Percentiles rank a stretch among this genome's conserved stretches.
These are phyloP conservation scores for Mytilinidion resinicola DNA, from an alignment of 495 filamentous ascomycete genomes.

Conservation along the genomic window DNA sequence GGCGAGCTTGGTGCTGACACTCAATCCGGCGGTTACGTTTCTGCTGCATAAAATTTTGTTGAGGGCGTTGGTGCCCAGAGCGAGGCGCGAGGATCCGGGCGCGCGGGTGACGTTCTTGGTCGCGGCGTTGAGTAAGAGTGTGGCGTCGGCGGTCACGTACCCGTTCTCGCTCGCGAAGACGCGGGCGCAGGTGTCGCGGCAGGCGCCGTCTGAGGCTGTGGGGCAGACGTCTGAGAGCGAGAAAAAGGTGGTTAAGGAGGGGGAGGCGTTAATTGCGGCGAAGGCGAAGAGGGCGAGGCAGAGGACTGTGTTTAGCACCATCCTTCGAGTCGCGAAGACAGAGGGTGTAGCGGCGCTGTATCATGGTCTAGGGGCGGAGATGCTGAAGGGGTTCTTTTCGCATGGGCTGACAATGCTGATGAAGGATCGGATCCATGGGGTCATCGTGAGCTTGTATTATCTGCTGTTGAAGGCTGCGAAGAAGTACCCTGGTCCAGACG, in stretches of 20 bases:
- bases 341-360: slow-evolving; percentile 71
- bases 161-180: slow-evolving; percentile 80
- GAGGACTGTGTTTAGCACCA: slow-evolving; percentile 56
- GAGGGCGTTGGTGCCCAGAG: slow-evolving; percentile 47
- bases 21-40: slow-evolving; percentile 85
- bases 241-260: slow-evolving; percentile 3
- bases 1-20: slow-evolving; percentile 68
- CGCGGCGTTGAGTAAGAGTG: slow-evolving; percentile 73
- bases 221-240: slow-evolving; percentile 14
- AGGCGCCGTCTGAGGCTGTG: slow-evolving; percentile 8
- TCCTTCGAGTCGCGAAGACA: slow-evolving; percentile 54
- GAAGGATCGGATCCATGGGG: slow-evolving; percentile 73
- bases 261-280: neutral
- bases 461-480: slow-evolving; percentile 33
- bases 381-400: slow-evolving; percentile 78
- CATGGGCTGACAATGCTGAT: slow-evolving; percentile 87
- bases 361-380: slow-evolving; percentile 66
- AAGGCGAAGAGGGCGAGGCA: slow-evolving; percentile 12
- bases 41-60: slow-evolving; percentile 70
- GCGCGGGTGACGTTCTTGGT: slow-evolving; percentile 57
- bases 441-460: slow-evolving; percentile 65
- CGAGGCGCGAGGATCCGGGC: slow-evolving; percentile 48
- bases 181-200: slow-evolving; percentile 51
- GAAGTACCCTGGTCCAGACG: slow-evolving; percentile 31
- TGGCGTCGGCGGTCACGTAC: slow-evolving; percentile 76